Percentiles rank a stretch among this genome's conserved stretches.
Conservation (phyloP, 2,329 filamentous ascomycete genomes). For the Penicillium expansum region DNA sequence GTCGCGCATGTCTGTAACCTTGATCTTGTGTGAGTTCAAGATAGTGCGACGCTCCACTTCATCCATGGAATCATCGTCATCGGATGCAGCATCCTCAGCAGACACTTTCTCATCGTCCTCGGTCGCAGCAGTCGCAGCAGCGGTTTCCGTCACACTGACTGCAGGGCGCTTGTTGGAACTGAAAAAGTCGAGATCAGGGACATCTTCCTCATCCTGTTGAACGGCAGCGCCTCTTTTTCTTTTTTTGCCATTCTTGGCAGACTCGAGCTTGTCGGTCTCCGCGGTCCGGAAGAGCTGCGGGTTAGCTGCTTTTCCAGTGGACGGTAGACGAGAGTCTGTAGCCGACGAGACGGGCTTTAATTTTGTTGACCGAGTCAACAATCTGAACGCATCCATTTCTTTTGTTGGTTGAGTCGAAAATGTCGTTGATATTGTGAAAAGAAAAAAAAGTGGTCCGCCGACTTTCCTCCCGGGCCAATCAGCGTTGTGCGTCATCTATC, state of each 20-base stretch:
- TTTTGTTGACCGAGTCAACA: constrained; percentile 46
- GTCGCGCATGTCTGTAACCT: constrained; percentile 71
- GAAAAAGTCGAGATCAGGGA: constrained; percentile 39
- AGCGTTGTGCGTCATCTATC: constrained; percentile 13
- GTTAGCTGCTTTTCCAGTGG: constrained; percentile 40
- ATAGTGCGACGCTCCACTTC: constrained; percentile 71
- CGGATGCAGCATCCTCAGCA: constrained; percentile 25
- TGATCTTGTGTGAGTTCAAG: constrained; percentile 76
- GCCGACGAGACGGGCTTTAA: constrained; percentile 35
- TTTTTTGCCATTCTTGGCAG: constrained; percentile 32
- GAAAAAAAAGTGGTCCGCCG: constrained; percentile 29
- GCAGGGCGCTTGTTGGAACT: constrained; percentile 29
- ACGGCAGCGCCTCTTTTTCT: constrained; percentile 35
- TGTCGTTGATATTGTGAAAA: constrained; percentile 19
- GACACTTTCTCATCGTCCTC: constrained; percentile 14
- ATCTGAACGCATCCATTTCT: constrained; percentile 47
- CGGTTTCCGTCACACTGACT: constrained; percentile 13
- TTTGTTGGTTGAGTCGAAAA: constrained; percentile 10
- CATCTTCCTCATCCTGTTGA: constrained; percentile 26
- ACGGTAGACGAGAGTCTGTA: constrained; percentile 36
- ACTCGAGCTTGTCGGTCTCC: constrained; percentile 30
- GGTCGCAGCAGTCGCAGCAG: constrained; percentile 19
- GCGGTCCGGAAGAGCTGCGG: constrained; percentile 39
- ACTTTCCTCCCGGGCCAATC: constrained; percentile 35
- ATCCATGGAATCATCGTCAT: constrained; percentile 48